Conservation (phyloP, 1,284 basidiomycete genomes). For the Thelephora terrestris region DNA sequence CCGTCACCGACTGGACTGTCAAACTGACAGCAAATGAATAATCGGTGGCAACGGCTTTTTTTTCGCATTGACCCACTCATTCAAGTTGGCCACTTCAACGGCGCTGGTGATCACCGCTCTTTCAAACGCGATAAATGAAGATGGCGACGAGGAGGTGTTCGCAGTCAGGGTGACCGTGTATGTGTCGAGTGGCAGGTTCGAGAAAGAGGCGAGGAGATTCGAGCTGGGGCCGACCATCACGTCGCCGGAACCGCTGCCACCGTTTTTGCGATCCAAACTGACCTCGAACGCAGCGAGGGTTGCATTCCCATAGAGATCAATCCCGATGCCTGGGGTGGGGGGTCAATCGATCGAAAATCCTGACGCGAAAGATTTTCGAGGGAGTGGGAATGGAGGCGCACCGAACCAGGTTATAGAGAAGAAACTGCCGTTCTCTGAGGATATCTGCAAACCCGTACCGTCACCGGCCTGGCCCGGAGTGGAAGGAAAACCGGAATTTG, state of each 20-base stretch:
- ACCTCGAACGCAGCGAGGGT: conserved; percentile 19
- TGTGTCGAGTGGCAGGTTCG: conserved; percentile 17
- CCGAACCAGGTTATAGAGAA: conserved; percentile 52
- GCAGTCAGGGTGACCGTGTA: conserved; percentile 22
- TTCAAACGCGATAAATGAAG: conserved; percentile 15
- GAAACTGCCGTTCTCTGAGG: conserved; percentile 43
- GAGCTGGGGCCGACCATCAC: conserved; percentile 13
- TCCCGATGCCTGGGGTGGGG: conserved; percentile 19
- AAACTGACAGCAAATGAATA: too few relatives aligned
- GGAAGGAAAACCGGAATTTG: conserved; percentile 32
- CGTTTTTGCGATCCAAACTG: conserved; percentile 21
- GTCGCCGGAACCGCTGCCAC: conserved; percentile 12
- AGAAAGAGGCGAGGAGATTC: conserved; percentile 21
- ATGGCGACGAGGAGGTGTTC: conserved; percentile 12
- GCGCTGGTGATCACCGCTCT: conserved; percentile 13
- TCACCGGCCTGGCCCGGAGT: conserved; percentile 29
- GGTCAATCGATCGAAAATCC: background rate
- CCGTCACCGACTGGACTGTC: too few relatives aligned
- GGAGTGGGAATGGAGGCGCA: conserved; percentile 20
- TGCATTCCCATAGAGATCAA: conserved; percentile 19
- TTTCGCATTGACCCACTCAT: too few relatives aligned
- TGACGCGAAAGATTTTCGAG: background rate
- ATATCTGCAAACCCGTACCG: conserved; percentile 51
- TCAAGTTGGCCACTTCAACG: background rate
- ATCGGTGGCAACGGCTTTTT: too few relatives aligned